A percentile compares a stretch with the other conserved stretches of the same genome.
Conservation (phyloP, 2,329 filamentous ascomycete species). For the Chrysoporthe puriensis region DNA sequence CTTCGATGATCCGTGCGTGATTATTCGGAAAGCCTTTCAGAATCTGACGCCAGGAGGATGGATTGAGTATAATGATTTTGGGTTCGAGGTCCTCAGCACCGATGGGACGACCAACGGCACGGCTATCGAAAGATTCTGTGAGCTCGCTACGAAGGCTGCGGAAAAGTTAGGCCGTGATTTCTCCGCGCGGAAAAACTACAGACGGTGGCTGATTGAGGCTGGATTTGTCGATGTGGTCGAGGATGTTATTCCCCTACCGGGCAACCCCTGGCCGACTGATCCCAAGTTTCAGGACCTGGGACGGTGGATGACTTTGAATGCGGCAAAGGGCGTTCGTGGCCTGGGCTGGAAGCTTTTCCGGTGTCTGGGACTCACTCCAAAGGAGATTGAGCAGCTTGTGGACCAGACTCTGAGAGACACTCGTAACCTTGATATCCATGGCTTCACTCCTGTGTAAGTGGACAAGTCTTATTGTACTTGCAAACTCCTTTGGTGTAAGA, state of each 20-base stretch:
- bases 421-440: too few relatives aligned
- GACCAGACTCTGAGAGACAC: too few relatives aligned
- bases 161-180: constrained; percentile 27
- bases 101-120: too few relatives aligned
- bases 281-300: too few relatives aligned
- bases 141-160: too few relatives aligned
- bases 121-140: too few relatives aligned
- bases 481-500: not conserved
- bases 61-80: constrained; percentile 41
- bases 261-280: not conserved
- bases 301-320: too few relatives aligned
- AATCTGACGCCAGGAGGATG: constrained; percentile 44
- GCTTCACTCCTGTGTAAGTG: not conserved
- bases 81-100: too few relatives aligned
- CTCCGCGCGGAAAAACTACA: constrained; percentile 31
- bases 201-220: constrained; percentile 34
- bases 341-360: too few relatives aligned
- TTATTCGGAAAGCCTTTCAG: constrained; percentile 50
- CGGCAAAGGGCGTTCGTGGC: too few relatives aligned
- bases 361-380: too few relatives aligned
- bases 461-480: not conserved
- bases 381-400: too few relatives aligned
- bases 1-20: constrained; percentile 52
- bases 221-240: constrained; percentile 38
- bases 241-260: constrained; percentile 28